These are phyloP conservation scores for Tolypocladium paradoxum DNA, from an alignment of 2,329 filamentous ascomycete species.

Conservation along the genomic window DNA sequence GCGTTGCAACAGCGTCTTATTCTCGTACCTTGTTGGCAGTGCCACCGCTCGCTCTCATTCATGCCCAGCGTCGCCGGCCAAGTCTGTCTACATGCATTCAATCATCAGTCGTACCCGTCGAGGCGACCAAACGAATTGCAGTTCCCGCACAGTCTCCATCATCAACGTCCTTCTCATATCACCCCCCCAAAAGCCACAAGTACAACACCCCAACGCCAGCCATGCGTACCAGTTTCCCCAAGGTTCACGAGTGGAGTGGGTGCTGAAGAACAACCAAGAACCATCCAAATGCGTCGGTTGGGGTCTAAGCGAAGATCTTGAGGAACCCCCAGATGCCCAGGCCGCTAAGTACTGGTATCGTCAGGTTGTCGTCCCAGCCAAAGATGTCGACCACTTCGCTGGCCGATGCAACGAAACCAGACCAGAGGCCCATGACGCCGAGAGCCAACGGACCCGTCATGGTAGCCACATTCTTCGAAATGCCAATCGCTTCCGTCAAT, in stretches of 20 bases:
- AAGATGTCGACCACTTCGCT: conserved; percentile 89
- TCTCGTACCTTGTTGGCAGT: not conserved
- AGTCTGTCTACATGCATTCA: not conserved
- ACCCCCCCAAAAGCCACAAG: not conserved
- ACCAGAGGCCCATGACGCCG: conserved; percentile 71
- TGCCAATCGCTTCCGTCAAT: conserved; percentile 48
- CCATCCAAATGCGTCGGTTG: not conserved
- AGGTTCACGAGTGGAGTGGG: not conserved
- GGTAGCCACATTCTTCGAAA: conserved; percentile 45
- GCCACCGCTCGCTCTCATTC: not conserved
- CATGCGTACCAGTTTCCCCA: not conserved
- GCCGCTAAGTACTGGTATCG: conserved; percentile 86
- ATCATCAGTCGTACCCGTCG: not conserved
- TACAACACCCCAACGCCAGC: conserved; percentile 1
- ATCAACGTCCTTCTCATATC: not conserved
- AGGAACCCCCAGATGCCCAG: conserved; percentile 85
- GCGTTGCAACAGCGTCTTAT: not conserved
- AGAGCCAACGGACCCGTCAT: conserved; percentile 65
- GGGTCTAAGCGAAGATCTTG: conserved; percentile 60
- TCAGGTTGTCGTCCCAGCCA: conserved; percentile 94
- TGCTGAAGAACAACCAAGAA: not conserved
- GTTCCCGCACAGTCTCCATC: not conserved
- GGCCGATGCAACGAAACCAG: conserved; percentile 76
- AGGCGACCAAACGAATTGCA: not conserved
- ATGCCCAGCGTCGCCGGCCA: not conserved